These are phyloP conservation scores for Endoconidiophora laricicola DNA, from an alignment of 2,329 filamentous ascomycete genomes.

Conservation along the genomic window DNA sequence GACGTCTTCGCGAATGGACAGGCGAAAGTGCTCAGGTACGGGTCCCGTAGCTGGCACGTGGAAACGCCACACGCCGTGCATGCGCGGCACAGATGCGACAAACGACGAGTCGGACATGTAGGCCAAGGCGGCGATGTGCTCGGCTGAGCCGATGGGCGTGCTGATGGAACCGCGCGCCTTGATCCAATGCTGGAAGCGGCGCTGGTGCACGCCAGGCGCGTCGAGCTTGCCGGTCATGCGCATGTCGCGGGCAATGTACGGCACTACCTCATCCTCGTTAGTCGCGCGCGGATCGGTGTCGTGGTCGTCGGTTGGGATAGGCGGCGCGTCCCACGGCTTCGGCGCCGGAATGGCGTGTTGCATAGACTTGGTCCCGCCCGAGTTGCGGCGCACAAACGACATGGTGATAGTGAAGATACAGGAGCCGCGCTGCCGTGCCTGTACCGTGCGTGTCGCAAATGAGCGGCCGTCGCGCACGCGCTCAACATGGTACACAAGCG, in stretches of 20 bases:
- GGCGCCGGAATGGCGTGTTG: conserved; percentile 51
- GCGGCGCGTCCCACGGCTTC: conserved; percentile 21
- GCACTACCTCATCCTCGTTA: conserved; percentile 30
- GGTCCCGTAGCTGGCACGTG: conserved; percentile 30
- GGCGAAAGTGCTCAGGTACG: conserved; percentile 6
- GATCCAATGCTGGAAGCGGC: conserved; percentile 58
- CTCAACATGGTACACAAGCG: conserved; percentile 90
- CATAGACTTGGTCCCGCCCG: conserved; percentile 35
- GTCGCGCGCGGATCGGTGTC: conserved; percentile 27
- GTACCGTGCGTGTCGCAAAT: conserved; percentile 88
- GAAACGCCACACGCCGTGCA: conserved; percentile 67
- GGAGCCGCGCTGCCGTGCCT: conserved; percentile 72
- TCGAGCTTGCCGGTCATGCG: conserved; percentile 22
- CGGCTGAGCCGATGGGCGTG: conserved; percentile 53
- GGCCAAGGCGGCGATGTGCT: conserved; percentile 73
- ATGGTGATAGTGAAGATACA: conserved; percentile 94
- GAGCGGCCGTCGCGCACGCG: conserved; percentile 77
- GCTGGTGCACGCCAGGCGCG: conserved; percentile 40
- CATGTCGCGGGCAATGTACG: conserved; percentile 31
- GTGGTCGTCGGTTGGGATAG: conserved; percentile 23
- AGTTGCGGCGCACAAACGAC: conserved; percentile 60
- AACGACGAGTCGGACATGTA: conserved; percentile 92
- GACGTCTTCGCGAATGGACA: conserved; percentile 5
- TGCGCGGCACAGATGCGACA: conserved; percentile 70
- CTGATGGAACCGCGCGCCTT: conserved; percentile 60